A percentile compares a stretch with the other conserved stretches of the same genome.
These are phyloP conservation scores for Aspergillus phoenicis DNA, from an alignment of 2,329 filamentous ascomycete species.

Conservation along the genomic window DNA sequence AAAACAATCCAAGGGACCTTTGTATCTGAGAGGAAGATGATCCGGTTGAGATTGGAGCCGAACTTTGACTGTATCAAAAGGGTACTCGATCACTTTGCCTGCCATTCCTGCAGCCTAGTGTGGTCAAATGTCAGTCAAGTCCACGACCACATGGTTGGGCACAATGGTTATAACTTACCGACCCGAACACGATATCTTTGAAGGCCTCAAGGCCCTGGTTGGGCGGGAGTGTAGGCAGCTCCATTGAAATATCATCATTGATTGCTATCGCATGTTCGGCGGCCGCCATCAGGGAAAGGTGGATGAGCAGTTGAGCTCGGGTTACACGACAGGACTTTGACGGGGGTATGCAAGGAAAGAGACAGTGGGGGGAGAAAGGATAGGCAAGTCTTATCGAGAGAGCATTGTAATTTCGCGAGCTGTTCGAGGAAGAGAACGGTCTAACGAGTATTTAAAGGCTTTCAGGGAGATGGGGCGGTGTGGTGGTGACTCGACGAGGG, in stretches of 20 bases:
- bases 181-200: conserved; percentile 88
- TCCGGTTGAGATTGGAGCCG: conserved; percentile 94
- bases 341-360: conserved; percentile 10
- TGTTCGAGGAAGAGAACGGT: conserved; percentile 9
- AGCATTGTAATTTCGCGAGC: conserved; percentile 30
- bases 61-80: conserved; percentile 98
- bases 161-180: conserved; percentile 56
- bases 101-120: conserved; percentile 76
- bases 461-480: conserved; percentile 25
- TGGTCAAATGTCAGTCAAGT: conserved; percentile 4
- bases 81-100: conserved; percentile 96
- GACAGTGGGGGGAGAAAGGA: background rate
- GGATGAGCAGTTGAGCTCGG: conserved; percentile 9
- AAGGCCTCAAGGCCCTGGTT: conserved; percentile 66
- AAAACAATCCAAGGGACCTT: conserved; percentile 90
- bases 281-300: conserved; percentile 38
- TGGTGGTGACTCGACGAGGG: conserved; percentile 23
- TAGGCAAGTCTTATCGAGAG: conserved; percentile 24
- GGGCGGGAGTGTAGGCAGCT: conserved; percentile 42
- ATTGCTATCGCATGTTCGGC: conserved; percentile 41
- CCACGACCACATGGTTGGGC: background rate
- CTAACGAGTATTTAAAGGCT: conserved; percentile 15
- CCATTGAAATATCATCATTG: conserved; percentile 45
- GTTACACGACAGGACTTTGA: background rate
- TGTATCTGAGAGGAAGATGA: conserved; percentile 77